Evolutionary conservation across 208 protist genomes (phyloP).

Genomic region (Wallacemonas collosoma): DNA sequence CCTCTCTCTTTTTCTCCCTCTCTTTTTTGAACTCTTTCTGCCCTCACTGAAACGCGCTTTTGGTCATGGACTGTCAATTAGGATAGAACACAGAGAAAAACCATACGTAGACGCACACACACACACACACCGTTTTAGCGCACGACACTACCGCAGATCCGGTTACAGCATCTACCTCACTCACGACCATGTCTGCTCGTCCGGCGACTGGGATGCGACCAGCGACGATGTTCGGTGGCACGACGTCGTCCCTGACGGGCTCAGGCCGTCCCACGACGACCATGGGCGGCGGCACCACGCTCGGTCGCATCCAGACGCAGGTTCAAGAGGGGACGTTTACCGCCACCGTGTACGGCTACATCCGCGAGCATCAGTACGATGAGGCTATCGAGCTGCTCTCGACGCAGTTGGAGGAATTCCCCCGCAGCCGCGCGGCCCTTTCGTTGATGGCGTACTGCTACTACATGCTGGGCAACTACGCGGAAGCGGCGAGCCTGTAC

Average conservation of each 20-base stretch:
- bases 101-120: too few species aligned
- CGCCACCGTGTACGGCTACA: conserved; percentile 93
- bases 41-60: too few species aligned
- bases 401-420: conserved; percentile 92
- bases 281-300: conserved; percentile 88
- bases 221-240: conserved; percentile 45
- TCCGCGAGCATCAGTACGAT: conserved; percentile 94
- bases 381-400: conserved; percentile 92
- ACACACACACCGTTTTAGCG: too few species aligned
- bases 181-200: conserved; percentile 33
- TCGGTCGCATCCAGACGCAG: conserved; percentile 88
- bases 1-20: too few species aligned
- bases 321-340: conserved; percentile 96
- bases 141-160: too few species aligned
- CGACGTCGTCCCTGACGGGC: conserved; percentile 35
- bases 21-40: too few species aligned
- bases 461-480: conserved; percentile 95
- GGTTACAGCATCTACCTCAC: too few species aligned
- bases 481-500: conserved; percentile 84
- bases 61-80: too few species aligned
- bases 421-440: conserved; percentile 94
- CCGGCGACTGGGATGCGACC: conserved; percentile 71
- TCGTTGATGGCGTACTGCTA: conserved; percentile 97
- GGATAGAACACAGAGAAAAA: too few species aligned
- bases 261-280: conserved; percentile 80